Evolutionary conservation across 176 grass and related monocot species (phyloP).

Genomic region (Musa itinerans): DNA sequence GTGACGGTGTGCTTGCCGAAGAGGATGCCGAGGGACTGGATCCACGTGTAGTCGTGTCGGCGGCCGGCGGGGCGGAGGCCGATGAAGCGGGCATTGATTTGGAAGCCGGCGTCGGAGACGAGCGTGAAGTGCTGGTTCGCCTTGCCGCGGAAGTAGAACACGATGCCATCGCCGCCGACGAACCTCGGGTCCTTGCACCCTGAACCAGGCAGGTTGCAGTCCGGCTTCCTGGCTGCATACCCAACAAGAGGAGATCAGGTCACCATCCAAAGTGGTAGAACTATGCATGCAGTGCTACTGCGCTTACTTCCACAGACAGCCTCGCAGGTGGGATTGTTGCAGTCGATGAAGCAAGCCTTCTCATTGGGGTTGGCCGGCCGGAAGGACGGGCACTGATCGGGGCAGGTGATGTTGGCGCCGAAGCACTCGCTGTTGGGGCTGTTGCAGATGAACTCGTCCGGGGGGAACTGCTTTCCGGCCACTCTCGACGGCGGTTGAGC

Average conservation of each 20-base stretch:
- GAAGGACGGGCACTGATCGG: constrained; percentile 23
- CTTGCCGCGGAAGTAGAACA: constrained; percentile 49
- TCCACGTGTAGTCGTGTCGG: constrained; percentile 42
- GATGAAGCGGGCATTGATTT: constrained; percentile 47
- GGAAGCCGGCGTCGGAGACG: constrained; percentile 33
- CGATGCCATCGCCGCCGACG: constrained; percentile 37
- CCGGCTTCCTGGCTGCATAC: constrained; percentile 2
- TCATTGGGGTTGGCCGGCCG: constrained; percentile 15
- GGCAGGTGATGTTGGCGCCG: constrained; percentile 15
- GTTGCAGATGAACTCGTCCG: not conserved
- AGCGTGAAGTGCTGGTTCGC: constrained; percentile 35
- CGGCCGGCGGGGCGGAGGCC: constrained; percentile 26
- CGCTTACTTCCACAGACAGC: constrained; percentile 25
- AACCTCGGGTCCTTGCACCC: constrained; percentile 42
- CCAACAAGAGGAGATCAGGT: too few species aligned
- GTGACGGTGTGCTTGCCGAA: constrained; percentile 32
- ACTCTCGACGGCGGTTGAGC: constrained; percentile 5
- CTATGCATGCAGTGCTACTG: not conserved
- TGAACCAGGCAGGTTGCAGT: constrained; percentile 30
- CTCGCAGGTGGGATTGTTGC: constrained; percentile 28
- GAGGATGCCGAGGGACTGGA: constrained; percentile 39
- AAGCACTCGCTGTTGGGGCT: constrained; percentile 3
- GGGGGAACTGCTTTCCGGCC: not conserved
- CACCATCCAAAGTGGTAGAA: not conserved
- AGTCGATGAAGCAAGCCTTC: constrained; percentile 31